Percentiles rank a stretch among this genome's conserved stretches.
Conservation (phyloP, 129 eudicot species). For the Flaveria ramosissima region DNA sequence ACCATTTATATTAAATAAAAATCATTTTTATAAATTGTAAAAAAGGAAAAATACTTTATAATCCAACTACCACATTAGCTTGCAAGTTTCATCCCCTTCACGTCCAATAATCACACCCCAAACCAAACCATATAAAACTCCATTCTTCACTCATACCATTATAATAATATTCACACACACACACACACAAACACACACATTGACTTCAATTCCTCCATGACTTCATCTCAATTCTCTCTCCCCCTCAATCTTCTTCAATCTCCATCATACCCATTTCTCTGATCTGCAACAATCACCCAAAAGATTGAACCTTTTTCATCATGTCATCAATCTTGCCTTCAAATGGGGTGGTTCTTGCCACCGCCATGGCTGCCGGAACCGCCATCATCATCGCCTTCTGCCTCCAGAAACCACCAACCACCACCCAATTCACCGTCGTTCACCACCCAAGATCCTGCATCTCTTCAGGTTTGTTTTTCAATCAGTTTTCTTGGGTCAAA, state of each 20-base stretch:
- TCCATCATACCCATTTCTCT: conserved; percentile 40
- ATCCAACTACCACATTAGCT: too few species aligned
- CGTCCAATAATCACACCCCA: neutral
- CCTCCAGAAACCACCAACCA: conserved; percentile 54
- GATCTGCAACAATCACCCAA: conserved; percentile 30
- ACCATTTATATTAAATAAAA: too few species aligned
- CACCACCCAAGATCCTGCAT: conserved; percentile 59
- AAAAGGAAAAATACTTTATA: neutral
- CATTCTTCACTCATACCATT: conserved; percentile 22
- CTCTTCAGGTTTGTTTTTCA: conserved; percentile 51
- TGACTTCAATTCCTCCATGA: conserved; percentile 37
- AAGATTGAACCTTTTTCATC: neutral
- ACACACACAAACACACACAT: conserved; percentile 26
- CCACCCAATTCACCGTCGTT: conserved; percentile 31
- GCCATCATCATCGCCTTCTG: conserved; percentile 58
- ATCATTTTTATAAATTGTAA: neutral
- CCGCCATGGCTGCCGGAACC: conserved; percentile 87
- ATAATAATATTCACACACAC: conserved; percentile 18
- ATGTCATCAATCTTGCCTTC: conserved; percentile 65
- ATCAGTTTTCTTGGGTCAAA: conserved; percentile 18
- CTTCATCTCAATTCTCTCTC: conserved; percentile 35
- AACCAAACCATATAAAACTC: conserved; percentile 34
- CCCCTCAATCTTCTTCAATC: conserved; percentile 23
- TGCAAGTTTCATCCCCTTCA: neutral
- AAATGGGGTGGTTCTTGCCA: conserved; percentile 61